Evolutionary conservation across 2,329 filamentous ascomycete species (phyloP), one percentile per base, ranked within the genome.

Genomic region (Fusarium proliferatum): DNA sequence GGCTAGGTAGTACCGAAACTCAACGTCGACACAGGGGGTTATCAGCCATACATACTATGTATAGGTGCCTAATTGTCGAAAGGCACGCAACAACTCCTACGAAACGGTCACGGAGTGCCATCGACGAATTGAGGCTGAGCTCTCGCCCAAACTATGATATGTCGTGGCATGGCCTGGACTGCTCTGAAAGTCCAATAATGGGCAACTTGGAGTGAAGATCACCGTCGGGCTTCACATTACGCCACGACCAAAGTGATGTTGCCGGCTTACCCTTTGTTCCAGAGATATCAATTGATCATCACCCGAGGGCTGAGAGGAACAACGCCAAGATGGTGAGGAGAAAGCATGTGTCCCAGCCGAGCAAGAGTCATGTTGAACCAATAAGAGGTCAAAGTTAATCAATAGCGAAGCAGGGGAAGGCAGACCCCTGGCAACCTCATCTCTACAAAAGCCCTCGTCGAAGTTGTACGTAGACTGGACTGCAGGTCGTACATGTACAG

Each of bases 391-490:
- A 55, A 72, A 45, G 45, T 69, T 60, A 55, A 69, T 72, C 45
- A 58, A 61, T 61, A 58, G 55, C 33, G 33, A 52, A 55, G 55
- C 59, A 59, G 61, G 66, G 63, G 60, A 66, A 33, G 26, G 26
- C 45, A 51, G 49, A 69, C 60, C 72, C 72, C 60, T 73, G 61
- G 55, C 46, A 57, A 74, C 69, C 59, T 72, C 71, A 71, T 74
- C 53, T 69, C 49, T 53, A 41, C 38, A 43, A 65, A 21, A 64
- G 57, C 60, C 67, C 55, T 62, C 45, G 53, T 28, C 55, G 53
- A 41, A 63, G 48, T 61, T 61, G 57, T 59, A 58, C 19, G 30
- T 48, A 58, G 56, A 64, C 52, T 52, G 34, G 59, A 63, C 52
- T 52, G 46, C 26, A 55, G 30, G 48, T 23, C 12, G 28, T 58